phyloP scores from a whole-genome alignment of 805 yeast species.

The Myxozyma geophila region DNA sequence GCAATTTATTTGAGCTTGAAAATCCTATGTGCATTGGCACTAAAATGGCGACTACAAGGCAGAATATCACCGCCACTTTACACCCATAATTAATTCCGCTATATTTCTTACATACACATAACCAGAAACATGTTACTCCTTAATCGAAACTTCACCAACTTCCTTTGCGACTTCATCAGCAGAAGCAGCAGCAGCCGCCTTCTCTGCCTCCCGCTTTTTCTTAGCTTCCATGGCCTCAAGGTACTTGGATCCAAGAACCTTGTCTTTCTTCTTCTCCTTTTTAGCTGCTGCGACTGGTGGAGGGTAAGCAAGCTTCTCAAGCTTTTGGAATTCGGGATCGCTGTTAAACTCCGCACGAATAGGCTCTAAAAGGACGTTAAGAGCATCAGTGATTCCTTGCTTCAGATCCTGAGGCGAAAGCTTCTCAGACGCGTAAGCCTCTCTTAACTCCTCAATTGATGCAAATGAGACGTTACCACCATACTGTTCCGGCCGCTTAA shows the following conservation, averaged over 20 bases:
- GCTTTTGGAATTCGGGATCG: conserved; percentile 73
- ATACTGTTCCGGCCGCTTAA: conserved; percentile 93
- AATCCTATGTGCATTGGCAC: background rate
- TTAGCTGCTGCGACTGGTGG: conserved; percentile 59
- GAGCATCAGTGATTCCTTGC: conserved; percentile 84
- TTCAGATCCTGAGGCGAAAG: conserved; percentile 94
- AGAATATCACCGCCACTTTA: background rate
- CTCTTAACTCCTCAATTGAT: conserved; percentile 68
- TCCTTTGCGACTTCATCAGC: conserved; percentile 6
- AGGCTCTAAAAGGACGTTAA: conserved; percentile 81
- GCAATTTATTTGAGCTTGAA: background rate
- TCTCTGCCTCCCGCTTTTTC: conserved; percentile 27
- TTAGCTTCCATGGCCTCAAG: conserved; percentile 55
- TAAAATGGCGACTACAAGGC: background rate
- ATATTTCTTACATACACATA: background rate
- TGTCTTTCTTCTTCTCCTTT: conserved; percentile 70
- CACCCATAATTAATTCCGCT: background rate
- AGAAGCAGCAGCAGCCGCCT: conserved; percentile 19
- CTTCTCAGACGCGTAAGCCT: conserved; percentile 71
- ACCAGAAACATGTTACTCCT: background rate
- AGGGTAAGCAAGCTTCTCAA: conserved; percentile 83
- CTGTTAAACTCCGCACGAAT: conserved; percentile 69
- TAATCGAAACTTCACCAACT: conserved; percentile 10
- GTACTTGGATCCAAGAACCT: conserved; percentile 87
- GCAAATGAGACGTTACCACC: conserved; percentile 87